These are phyloP conservation scores for Ceratobasidium sp. DNA, from an alignment of 1,284 basidiomycete species.

Conservation along the genomic window DNA sequence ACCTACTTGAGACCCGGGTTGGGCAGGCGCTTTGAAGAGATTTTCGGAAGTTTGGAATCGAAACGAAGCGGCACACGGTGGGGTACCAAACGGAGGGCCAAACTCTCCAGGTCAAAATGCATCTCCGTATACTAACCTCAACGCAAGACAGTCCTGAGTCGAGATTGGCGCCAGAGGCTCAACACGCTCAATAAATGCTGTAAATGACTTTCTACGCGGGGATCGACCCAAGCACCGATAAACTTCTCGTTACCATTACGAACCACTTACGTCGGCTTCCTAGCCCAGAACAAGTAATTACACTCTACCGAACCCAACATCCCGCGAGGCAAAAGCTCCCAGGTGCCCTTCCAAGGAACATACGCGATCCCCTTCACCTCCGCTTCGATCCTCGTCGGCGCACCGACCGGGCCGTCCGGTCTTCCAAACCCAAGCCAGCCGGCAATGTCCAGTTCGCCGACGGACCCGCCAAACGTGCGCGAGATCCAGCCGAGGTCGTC, in stretches of 20 bases:
- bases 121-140: too few species aligned
- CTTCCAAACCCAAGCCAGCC: slow-evolving; percentile 37
- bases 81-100: too few species aligned
- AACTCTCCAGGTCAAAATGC: too few species aligned
- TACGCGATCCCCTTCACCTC: slow-evolving; percentile 87
- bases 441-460: slow-evolving; percentile 52
- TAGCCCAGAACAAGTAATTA: slow-evolving; percentile 85
- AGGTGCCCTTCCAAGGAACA: slow-evolving; percentile 77
- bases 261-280: slow-evolving; percentile 61
- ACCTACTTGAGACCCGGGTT: neutral
- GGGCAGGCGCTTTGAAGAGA: neutral
- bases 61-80: too few species aligned
- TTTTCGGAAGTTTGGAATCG: neutral
- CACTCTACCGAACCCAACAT: slow-evolving; percentile 73
- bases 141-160: neutral
- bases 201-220: neutral
- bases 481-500: slow-evolving; percentile 60
- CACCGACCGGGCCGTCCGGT: slow-evolving; percentile 51
- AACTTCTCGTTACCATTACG: neutral
- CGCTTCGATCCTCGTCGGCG: slow-evolving; percentile 71
- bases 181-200: neutral
- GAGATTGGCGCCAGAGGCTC: neutral
- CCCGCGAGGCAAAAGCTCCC: slow-evolving; percentile 72
- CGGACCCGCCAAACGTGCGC: slow-evolving; percentile 53
- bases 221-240: neutral